phyloP scores from a whole-genome alignment of 768 basidiomycete species.

The Gyrodon lividus region DNA sequence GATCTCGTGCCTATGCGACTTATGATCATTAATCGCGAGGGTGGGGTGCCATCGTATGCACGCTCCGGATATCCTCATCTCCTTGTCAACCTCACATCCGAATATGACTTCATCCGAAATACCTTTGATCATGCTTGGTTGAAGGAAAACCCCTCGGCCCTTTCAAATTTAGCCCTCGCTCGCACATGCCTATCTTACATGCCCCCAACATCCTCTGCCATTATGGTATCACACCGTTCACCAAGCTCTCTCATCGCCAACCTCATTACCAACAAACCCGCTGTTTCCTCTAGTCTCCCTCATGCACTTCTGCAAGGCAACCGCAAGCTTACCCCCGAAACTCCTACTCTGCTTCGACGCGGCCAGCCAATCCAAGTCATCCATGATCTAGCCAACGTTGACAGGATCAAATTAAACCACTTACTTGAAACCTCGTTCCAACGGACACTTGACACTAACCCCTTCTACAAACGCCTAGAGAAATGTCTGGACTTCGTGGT shows the following conservation, averaged over 20 bases:
- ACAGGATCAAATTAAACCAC: slow-evolving; percentile 70
- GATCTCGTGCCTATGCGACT: slow-evolving; percentile 93
- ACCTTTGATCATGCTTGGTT: slow-evolving; percentile 83
- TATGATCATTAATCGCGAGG: slow-evolving; percentile 97
- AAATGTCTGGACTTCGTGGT: slow-evolving; percentile 85
- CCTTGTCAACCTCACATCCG: slow-evolving; percentile 89
- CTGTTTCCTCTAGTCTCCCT: slow-evolving; percentile 91
- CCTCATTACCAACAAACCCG: slow-evolving; percentile 97
- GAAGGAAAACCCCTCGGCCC: slow-evolving; percentile 75
- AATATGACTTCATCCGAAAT: slow-evolving; percentile 78
- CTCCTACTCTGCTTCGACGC: slow-evolving; percentile 88
- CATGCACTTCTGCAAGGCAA: slow-evolving; percentile 89
- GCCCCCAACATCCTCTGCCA: slow-evolving; percentile 89
- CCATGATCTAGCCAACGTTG: slow-evolving; percentile 65
- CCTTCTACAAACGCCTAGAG: slow-evolving; percentile 81
- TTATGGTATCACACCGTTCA: slow-evolving; percentile 97
- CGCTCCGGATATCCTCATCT: slow-evolving; percentile 93
- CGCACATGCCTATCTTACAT: slow-evolving; percentile 86
- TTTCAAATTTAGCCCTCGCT: slow-evolving; percentile 83
- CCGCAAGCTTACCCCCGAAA: slow-evolving; percentile 81
- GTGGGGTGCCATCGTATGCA: slow-evolving; percentile 96
- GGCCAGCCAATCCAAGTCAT: slow-evolving; percentile 87
- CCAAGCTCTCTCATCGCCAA: slow-evolving; percentile 95
- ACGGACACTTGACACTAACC: slow-evolving; percentile 61
- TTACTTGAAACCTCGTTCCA: slow-evolving; percentile 88